Evolutionary conservation across 345 rosid genomes (phyloP), one percentile per base, ranked within the genome.

Genomic region (Acer negundo): DNA sequence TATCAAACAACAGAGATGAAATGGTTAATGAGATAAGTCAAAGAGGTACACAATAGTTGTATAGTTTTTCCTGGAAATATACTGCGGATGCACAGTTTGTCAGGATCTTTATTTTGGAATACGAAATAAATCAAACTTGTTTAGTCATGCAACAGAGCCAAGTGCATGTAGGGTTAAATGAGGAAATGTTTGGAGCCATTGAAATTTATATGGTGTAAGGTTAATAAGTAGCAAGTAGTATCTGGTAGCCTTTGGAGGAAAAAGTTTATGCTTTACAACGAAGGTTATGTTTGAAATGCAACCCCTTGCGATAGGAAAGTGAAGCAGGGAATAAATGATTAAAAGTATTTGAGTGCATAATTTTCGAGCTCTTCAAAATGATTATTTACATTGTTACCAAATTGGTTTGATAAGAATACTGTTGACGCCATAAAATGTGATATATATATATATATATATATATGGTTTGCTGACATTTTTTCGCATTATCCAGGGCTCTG

Each of bases 401-500:
- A 23, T 46, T 10, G 62, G 51, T 42, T 73, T 38, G 35, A 15
- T 62, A 56, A n/a, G 13, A 56, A 72, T n/a, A 13, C 10, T 20
- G 38, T 35, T 35, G 38, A 51, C 26, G 13, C 31, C 2, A 28
- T 31, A 28, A 26, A 1, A 0, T 38, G 15, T 20, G 13, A 44
- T 40, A 19, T 19, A 31, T 19, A 40, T 47, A 31, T 19, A 40
- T 47, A 44, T 40, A 19, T 19, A 44, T 40, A 19, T 19, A 31
- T 19, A 40, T 47, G 9, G 15, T 22, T 13, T 46, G 72, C 40
- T 82, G 47, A 77, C n/a, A n/a, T 53, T 40, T 67, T 75, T 72
- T 71, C 35, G 10, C 35, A 59, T 59, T 70, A 19, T 83, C 80
- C 87, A 93, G 98, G 99, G 28, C 89, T 95, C 9, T 90, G 98